These are phyloP conservation scores for Hypoxylon perforatum DNA, from an alignment of 495 filamentous ascomycete species.

Conservation along the genomic window DNA sequence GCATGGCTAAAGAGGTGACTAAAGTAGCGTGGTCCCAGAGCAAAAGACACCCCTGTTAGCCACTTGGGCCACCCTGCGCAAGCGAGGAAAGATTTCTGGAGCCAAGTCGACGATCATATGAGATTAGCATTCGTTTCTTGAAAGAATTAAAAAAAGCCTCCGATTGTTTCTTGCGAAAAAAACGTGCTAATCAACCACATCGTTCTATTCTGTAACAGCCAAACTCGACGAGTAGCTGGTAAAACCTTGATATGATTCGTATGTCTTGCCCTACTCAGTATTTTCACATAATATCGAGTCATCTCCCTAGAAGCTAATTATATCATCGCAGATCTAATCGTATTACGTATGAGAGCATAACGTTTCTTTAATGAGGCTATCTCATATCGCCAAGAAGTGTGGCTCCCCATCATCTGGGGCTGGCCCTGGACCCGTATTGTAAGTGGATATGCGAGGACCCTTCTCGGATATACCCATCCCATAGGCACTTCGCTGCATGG, in stretches of 20 bases:
- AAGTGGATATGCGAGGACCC: constrained; percentile 31
- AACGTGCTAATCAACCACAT: not conserved
- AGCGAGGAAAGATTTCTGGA: constrained; percentile 38
- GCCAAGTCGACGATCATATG: constrained; percentile 44
- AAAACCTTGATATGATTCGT: no score
- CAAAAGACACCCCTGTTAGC: constrained; percentile 34
- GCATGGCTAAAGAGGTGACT: constrained; percentile 5
- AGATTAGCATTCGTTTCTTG: constrained; percentile 44
- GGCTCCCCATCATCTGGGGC: constrained; percentile 32
- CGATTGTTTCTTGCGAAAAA: constrained; percentile 35
- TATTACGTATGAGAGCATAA: constrained; percentile 41
- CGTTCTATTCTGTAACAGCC: no score
- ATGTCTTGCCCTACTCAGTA: not conserved
- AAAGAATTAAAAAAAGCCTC: constrained; percentile 28
- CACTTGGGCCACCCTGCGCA: constrained; percentile 35
- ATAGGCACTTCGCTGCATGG: constrained; percentile 35
- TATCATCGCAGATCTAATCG: constrained; percentile 11
- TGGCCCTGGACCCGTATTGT: constrained; percentile 29
- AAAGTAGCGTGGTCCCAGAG: constrained; percentile 34
- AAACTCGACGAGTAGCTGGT: no score
- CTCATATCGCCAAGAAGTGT: constrained; percentile 36
- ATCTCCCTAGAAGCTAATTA: constrained; percentile 2
- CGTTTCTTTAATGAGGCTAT: constrained; percentile 42
- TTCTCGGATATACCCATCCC: constrained; percentile 39
- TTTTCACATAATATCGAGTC: not conserved